Percentiles rank a stretch among this genome's conserved stretches.
Conservation (phyloP, 805 yeast genomes). For the Metschnikowia drakensbergensis region DNA sequence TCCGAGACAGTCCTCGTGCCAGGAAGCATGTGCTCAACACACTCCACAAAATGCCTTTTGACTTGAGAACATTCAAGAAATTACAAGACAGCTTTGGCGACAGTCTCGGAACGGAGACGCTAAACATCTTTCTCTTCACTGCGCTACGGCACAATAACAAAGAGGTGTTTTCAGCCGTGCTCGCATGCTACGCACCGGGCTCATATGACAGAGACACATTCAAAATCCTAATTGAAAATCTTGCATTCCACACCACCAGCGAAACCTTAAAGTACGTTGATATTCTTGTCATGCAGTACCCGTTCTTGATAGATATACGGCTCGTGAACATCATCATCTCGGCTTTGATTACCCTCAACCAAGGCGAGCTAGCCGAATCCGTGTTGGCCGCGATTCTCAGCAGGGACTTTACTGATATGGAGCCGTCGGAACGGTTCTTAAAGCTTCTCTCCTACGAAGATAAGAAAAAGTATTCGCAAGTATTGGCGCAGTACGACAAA, state of each 20-base stretch:
- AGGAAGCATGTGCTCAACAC: background rate
- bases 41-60: slow-evolving; percentile 15
- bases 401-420: background rate
- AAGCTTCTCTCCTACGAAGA: slow-evolving; percentile 25
- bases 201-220: slow-evolving; percentile 12
- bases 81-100: slow-evolving; percentile 15
- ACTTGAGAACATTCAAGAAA: slow-evolving; percentile 20
- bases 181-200: slow-evolving; percentile 4
- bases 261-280: background rate
- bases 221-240: slow-evolving; percentile 15
- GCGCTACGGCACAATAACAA: slow-evolving; percentile 28
- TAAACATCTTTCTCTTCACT: slow-evolving; percentile 25
- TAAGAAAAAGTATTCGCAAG: slow-evolving; percentile 13
- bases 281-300: slow-evolving; percentile 5
- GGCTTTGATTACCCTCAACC: slow-evolving; percentile 12
- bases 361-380: slow-evolving; percentile 12
- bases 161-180: slow-evolving; percentile 22
- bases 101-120: slow-evolving; percentile 16
- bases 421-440: slow-evolving; percentile 15
- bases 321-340: slow-evolving; percentile 20
- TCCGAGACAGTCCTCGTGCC: background rate
- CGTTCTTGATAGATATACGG: slow-evolving; percentile 15
- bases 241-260: slow-evolving; percentile 3
- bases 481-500: slow-evolving; percentile 16
- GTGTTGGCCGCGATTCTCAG: slow-evolving; percentile 10